These are phyloP conservation scores for Diaporthe ilicicola DNA, from an alignment of 2,329 filamentous ascomycete genomes.

Conservation along the genomic window DNA sequence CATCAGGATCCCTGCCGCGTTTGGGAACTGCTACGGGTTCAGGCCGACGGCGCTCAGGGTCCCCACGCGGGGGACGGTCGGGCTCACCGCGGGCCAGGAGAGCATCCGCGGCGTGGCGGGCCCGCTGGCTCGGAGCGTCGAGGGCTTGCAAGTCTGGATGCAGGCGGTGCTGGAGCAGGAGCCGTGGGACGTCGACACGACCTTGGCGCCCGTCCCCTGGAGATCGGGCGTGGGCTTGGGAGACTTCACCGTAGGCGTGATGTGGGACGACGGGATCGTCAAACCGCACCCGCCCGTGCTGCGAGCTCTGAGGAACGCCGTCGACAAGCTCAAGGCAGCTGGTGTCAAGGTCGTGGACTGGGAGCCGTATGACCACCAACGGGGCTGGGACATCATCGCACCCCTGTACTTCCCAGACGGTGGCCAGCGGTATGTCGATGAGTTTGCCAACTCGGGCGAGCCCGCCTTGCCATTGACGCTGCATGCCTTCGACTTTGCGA, in stretches of 20 bases:
- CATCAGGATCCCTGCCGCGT: slow-evolving; percentile 30
- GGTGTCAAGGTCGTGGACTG: slow-evolving; percentile 33
- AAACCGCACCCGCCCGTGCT: slow-evolving; percentile 32
- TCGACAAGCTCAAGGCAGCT: slow-evolving; percentile 20
- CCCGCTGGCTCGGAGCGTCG: slow-evolving; percentile 27
- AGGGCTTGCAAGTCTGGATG: slow-evolving; percentile 30
- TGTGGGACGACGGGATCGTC: slow-evolving; percentile 32
- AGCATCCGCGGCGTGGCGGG: slow-evolving; percentile 20
- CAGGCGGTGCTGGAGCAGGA: slow-evolving; percentile 23
- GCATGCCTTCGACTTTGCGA: slow-evolving; percentile 30
- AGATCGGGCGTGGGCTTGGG: not conserved
- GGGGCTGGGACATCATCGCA: slow-evolving; percentile 26
- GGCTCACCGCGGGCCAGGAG: slow-evolving; percentile 16
- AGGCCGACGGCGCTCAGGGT: slow-evolving; percentile 29
- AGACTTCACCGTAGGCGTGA: slow-evolving; percentile 25
- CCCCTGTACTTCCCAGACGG: slow-evolving; percentile 25
- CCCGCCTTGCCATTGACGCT: slow-evolving; percentile 32
- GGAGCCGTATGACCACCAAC: slow-evolving; percentile 30
- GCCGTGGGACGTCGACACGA: slow-evolving; percentile 27
- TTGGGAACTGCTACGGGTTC: slow-evolving; percentile 31
- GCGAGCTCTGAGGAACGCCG: slow-evolving; percentile 23
- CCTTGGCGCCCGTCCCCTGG: slow-evolving; percentile 26
- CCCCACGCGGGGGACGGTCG: not conserved
- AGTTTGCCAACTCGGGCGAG: slow-evolving; percentile 31
- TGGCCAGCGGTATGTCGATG: slow-evolving; percentile 23